Base-by-base conservation (phyloP, 495 filamentous ascomycete species). In the Penicillium roqueforti region DNA sequence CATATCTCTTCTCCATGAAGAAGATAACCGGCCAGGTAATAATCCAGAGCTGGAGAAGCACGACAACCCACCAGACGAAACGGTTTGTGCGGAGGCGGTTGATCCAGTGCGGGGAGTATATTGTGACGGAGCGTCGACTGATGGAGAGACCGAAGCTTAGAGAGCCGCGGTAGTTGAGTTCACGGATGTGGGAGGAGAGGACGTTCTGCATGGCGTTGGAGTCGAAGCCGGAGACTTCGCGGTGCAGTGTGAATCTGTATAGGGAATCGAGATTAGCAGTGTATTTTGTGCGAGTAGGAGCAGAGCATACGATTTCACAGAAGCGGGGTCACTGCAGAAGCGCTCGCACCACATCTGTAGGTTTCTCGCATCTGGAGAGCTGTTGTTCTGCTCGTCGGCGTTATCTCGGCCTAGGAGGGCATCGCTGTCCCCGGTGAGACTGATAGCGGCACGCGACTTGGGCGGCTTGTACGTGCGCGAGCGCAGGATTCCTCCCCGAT, bases 91-190 rank as follows among this genome's bases (percentile, higher is more conserved):
- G 70, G 3, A 71, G 54, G 0, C 55, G 66, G 57, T 78, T 78
- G 51, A 77, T 71, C 72, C 72, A 76, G 50, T 77, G 75, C 16
- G 75, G 72, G 2, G 75, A 78, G 56, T 76, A 76, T 32, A 78
- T 51, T 16, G 67, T 71, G 31, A 76, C 55, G 2, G 59, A 61
- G 19, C 56, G 36, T 55, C 74, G 62, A 20, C 62, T 57, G 29
- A 65, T 49, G 1, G 49, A 39, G 3, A 63, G 54, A 0, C 29
- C 43, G 46, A 73, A 57, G 38, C 19, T 28, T 23, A 76, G 60
- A 7, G 59, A 51, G 54, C 75, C 75, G 38, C 57, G 66, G 59
- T 78, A 78, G 53, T 75, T 75, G 20, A 70, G 65, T 9, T 61
- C 51, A 32, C 73, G 74, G 16, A 78, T 69, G 11, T 76, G 70